A percentile compares a stretch with the other conserved stretches of the same genome.
Conservation (phyloP, 345 rosid genomes). For the Ricinus communis region DNA sequence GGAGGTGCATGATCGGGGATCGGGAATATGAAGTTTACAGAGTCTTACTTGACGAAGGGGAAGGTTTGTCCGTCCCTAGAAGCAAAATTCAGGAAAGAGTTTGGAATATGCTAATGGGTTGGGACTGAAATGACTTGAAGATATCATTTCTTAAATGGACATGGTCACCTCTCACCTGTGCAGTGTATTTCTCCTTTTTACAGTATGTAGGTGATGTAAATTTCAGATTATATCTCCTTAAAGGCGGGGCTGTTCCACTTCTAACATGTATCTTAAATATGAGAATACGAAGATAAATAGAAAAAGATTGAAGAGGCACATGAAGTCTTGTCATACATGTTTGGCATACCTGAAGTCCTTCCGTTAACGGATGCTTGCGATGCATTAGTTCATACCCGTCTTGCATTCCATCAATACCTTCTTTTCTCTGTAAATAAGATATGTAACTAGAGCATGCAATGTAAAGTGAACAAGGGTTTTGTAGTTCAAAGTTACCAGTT, state of each 20-base stretch:
- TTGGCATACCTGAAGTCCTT: not conserved
- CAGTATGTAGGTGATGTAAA: constrained; percentile 9
- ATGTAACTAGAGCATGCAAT: not conserved
- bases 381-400: not conserved
- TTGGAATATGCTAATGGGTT: constrained; percentile 89
- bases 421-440: not conserved
- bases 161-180: too few species aligned
- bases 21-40: constrained; percentile 94
- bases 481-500: not conserved
- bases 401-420: not conserved
- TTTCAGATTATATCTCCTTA: not conserved
- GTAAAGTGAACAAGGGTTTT: not conserved
- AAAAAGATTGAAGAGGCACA: not conserved
- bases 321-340: not conserved
- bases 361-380: not conserved
- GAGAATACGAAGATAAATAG: not conserved
- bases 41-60: constrained; percentile 77
- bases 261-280: not conserved
- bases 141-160: not conserved
- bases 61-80: constrained; percentile 42
- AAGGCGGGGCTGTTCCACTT: constrained; percentile 6
- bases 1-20: constrained; percentile 66
- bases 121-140: constrained; percentile 51
- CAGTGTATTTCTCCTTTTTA: not conserved
- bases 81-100: constrained; percentile 71